phyloP scores from a whole-genome alignment of 1,284 basidiomycete species.

The Fomitopsis palustris region DNA sequence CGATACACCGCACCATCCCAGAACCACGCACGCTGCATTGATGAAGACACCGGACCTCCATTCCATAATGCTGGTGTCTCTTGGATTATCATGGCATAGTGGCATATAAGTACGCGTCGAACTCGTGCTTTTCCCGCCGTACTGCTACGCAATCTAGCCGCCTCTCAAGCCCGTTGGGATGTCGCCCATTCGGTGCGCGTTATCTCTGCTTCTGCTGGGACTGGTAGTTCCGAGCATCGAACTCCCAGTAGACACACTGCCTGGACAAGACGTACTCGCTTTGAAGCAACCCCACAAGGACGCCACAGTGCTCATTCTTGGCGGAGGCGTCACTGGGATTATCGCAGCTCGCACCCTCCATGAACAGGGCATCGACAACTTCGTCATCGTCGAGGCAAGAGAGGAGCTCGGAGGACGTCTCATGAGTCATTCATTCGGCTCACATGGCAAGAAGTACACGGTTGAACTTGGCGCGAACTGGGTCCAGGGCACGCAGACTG shows the following conservation, averaged over 20 bases:
- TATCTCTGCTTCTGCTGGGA: background rate
- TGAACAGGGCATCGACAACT: conserved; percentile 52
- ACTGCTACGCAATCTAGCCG: background rate
- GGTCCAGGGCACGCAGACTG: conserved; percentile 63
- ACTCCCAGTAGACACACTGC: background rate
- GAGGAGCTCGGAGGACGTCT: conserved; percentile 61
- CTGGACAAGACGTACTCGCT: background rate
- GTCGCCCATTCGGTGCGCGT: background rate
- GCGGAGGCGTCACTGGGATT: conserved; percentile 65
- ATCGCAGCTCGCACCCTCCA: conserved; percentile 62
- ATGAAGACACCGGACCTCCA: background rate
- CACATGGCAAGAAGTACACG: conserved; percentile 32
- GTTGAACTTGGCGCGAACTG: conserved; percentile 69
- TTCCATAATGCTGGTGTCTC: background rate
- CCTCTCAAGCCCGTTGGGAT: background rate
- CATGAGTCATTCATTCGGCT: conserved; percentile 43
- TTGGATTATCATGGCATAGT: background rate
- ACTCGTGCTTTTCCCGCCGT: background rate
- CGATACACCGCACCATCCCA: background rate
- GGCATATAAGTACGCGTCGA: background rate
- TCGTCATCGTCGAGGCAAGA: conserved; percentile 59
- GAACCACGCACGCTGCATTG: background rate
- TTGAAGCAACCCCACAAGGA: conserved; percentile 11
- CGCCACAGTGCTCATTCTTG: conserved; percentile 47
- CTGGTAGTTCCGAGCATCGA: background rate